These are phyloP conservation scores for Tephrocybe sp. DNA, from an alignment of 768 basidiomycete species.

Conservation along the genomic window DNA sequence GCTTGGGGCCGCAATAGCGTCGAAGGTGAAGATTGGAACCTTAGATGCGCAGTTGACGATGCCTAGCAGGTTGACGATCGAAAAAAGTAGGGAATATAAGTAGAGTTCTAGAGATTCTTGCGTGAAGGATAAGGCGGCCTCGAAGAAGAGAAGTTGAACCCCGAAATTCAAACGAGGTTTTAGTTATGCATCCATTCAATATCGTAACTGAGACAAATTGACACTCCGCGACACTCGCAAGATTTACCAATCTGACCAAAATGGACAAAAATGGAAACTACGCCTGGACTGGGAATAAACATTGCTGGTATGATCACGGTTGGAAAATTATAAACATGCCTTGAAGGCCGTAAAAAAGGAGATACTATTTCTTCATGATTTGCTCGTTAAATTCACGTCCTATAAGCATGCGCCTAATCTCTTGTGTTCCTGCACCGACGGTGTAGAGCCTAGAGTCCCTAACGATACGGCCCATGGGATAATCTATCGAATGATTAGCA, in stretches of 20 bases:
- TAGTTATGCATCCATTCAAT: slow-evolving; percentile 18
- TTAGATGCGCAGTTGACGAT: slow-evolving; percentile 1
- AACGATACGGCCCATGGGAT: slow-evolving; percentile 83
- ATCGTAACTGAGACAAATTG: slow-evolving; percentile 20
- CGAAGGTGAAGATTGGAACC: background rate
- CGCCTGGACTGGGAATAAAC: slow-evolving; percentile 15
- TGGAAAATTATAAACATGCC: slow-evolving; percentile 10
- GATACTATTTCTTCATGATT: slow-evolving; percentile 28
- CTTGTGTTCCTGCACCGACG: slow-evolving; percentile 96
- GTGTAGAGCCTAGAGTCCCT: slow-evolving; percentile 88
- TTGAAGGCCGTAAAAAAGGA: slow-evolving; percentile 2
- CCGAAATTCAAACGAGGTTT: slow-evolving; percentile 21
- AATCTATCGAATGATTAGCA: slow-evolving; percentile 49
- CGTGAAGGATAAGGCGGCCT: slow-evolving; percentile 9
- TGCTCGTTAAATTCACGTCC: slow-evolving; percentile 89
- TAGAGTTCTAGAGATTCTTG: slow-evolving; percentile 10
- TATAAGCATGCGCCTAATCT: slow-evolving; percentile 92
- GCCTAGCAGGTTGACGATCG: background rate
- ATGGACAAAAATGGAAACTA: slow-evolving; percentile 17
- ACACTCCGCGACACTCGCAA: slow-evolving; percentile 17
- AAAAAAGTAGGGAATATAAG: slow-evolving; percentile 13
- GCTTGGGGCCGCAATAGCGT: background rate
- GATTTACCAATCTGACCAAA: slow-evolving; percentile 12
- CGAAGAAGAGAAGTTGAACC: slow-evolving; percentile 17
- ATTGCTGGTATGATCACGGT: slow-evolving; percentile 6